A percentile compares a stretch with the other conserved stretches of the same genome.
Conservation (phyloP, 108 stramenopile genomes). For the Cylindrotheca closterium region DNA sequence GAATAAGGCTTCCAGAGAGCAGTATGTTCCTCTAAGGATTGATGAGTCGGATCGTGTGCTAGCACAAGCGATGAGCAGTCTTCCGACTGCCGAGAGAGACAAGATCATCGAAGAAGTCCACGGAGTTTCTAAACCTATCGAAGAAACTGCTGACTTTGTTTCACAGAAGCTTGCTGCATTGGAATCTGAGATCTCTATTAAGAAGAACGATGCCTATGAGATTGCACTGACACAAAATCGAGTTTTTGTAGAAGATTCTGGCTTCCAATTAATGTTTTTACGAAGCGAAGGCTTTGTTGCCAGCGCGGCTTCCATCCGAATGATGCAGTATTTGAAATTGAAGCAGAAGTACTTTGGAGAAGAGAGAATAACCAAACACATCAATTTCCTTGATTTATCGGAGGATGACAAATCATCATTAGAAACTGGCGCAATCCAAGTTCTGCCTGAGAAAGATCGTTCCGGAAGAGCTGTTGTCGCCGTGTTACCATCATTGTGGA, state of each 20-base stretch:
- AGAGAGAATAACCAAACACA: slow-evolving; percentile 12
- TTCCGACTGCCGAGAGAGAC: slow-evolving; percentile 4
- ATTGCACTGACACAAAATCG: slow-evolving; percentile 14
- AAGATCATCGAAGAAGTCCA: slow-evolving; percentile 29
- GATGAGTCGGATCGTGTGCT: slow-evolving; percentile 7
- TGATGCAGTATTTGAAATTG: slow-evolving; percentile 4
- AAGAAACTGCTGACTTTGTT: slow-evolving; percentile 9
- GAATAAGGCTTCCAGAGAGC: no score
- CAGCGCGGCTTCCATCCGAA: slow-evolving; percentile 7
- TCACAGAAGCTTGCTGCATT: not conserved
- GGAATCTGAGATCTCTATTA: slow-evolving; percentile 6
- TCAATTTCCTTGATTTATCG: slow-evolving; percentile 7
- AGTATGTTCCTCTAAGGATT: not conserved
- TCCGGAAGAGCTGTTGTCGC: slow-evolving; percentile 17
- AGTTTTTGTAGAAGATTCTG: slow-evolving; percentile 13
- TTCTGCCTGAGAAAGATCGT: slow-evolving; percentile 14
- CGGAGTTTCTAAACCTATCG: slow-evolving; percentile 11
- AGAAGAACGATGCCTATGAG: slow-evolving; percentile 10
- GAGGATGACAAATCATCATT: slow-evolving; percentile 11
- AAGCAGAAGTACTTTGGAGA: slow-evolving; percentile 14
- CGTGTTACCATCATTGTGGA: slow-evolving; percentile 3
- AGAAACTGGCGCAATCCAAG: slow-evolving; percentile 6
- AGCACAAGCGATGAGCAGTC: slow-evolving; percentile 7
- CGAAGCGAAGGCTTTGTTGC: slow-evolving; percentile 16
- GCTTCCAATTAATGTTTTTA: slow-evolving; percentile 26